Base-by-base conservation (phyloP, 2,329 filamentous ascomycete genomes). In the Phaeosphaeriaceae sp. region DNA sequence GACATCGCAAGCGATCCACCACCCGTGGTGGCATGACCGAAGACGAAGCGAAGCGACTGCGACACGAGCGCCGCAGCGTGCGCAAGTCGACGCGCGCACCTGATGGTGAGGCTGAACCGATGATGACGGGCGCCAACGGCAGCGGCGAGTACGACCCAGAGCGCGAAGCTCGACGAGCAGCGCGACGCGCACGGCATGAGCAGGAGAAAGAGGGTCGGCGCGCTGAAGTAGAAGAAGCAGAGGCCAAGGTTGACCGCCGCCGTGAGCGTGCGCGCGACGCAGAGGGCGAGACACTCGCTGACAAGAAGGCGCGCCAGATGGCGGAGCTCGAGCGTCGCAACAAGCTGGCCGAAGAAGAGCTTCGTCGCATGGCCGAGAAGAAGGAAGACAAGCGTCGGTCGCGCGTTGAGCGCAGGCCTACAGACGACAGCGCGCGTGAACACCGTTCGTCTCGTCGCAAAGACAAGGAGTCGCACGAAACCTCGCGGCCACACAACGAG, bases 331-430 rank as follows among this genome's bases (percentile, higher is more conserved):
- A 76, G 56, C 76, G 74, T 31, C 71, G 74, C 56, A 76, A 76
- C 65, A 71, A 71, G 59, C 69, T 73, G 47, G 73, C 75, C 19
- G 76, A 79, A 47, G 70, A 71, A 41, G 74, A 78, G 52, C 71
- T 75, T n/a, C 73, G 77, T 48, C 72, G 72, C 44, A 70, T 73
- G 55, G 76, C 78, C 11, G 78, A 80, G 56, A 78, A 78, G 36
- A 40, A 40, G 62, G 73, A 77, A 19, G 73, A 74, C 45, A 67
- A 70, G 2, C 73, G 70, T 31, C 60, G 67, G 47, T 71, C 68
- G 21, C 67, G 36, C 36, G 36, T 40, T 15, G 36, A 40, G 36
- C 36, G 75, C 55, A 70, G 67, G 46, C 68, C 57, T 3, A 56
- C 64, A 2, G 76, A 76, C 40, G 75, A 76, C 27, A 59, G 63